These are phyloP conservation scores for Geotrichum klebahnii DNA, from an alignment of 1,139 yeast species.

Conservation along the genomic window DNA sequence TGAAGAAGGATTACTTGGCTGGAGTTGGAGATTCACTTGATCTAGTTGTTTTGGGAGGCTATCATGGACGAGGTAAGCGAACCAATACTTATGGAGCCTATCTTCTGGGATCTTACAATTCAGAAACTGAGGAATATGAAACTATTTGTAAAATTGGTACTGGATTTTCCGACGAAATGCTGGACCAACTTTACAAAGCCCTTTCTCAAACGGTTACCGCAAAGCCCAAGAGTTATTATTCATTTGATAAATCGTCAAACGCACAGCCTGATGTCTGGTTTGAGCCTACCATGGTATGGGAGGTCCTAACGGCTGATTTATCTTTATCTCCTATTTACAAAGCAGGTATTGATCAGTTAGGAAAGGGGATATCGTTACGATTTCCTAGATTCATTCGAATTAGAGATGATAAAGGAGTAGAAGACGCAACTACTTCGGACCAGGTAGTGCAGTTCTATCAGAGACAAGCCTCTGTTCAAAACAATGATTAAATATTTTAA, in stretches of 20 bases:
- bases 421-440: conserved; percentile 85
- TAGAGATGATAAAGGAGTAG: conserved; percentile 82
- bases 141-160: conserved; percentile 97
- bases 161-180: conserved; percentile 85
- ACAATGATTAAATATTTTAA: conserved; percentile 3
- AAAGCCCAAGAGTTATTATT: conserved; percentile 65
- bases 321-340: conserved; percentile 89
- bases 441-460: conserved; percentile 89
- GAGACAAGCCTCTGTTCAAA: conserved; percentile 52
- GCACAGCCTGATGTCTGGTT: conserved; percentile 93
- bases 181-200: conserved; percentile 54
- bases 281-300: conserved; percentile 83
- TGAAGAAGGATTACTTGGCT: conserved; percentile 87
- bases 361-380: conserved; percentile 84
- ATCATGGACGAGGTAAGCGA: conserved; percentile 88
- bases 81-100: conserved; percentile 95
- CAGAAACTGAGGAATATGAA: conserved; percentile 86
- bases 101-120: conserved; percentile 80
- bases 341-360: conserved; percentile 73
- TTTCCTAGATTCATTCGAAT: conserved; percentile 85
- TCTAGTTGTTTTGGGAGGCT: conserved; percentile 90
- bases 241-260: conserved; percentile 54
- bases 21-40: conserved; percentile 90
- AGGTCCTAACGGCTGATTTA: conserved; percentile 89
- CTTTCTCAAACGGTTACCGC: conserved; percentile 66